Percentiles rank a stretch among this genome's conserved stretches.
phyloP scores from a whole-genome alignment of 164 flowering plant genomes.

The Annona cherimola region DNA sequence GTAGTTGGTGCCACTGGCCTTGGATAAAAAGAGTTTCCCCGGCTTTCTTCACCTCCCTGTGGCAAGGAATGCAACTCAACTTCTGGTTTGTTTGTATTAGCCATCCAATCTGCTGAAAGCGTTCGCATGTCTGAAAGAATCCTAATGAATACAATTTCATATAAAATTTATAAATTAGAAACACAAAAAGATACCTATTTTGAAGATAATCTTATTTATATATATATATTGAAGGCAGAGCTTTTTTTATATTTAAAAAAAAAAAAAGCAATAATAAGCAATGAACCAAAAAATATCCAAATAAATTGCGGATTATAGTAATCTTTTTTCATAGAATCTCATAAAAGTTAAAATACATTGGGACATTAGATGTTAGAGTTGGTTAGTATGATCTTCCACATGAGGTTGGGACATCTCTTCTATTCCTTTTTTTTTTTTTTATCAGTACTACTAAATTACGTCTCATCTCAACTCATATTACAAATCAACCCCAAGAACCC shows the following conservation, averaged over 20 bases:
- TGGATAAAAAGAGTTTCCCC: conserved; percentile 65
- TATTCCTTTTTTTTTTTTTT: too few relatives aligned
- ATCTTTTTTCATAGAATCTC: too few relatives aligned
- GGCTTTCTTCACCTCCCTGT: conserved; percentile 80
- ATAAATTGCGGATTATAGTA: neutral
- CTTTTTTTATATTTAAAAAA: neutral
- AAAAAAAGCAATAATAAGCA: neutral
- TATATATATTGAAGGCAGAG: too few relatives aligned
- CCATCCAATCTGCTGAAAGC: conserved; percentile 99
- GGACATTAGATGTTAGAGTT: too few relatives aligned
- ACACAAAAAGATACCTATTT: neutral
- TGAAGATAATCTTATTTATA: too few relatives aligned
- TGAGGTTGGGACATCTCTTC: too few relatives aligned
- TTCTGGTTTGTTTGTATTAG: conserved; percentile 82
- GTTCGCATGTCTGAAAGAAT: conserved; percentile 99
- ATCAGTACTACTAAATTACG: too few relatives aligned
- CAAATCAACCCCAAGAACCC: too few relatives aligned
- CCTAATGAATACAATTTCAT: conserved; percentile 38
- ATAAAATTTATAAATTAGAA: conserved; percentile 16
- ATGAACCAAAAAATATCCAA: neutral
- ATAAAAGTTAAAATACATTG: too few relatives aligned
- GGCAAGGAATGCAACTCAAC: conserved; percentile 54
- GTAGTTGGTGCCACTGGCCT: conserved; percentile 97
- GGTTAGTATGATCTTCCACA: too few relatives aligned
- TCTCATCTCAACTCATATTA: too few relatives aligned